Conservation (phyloP, 2,329 filamentous ascomycete genomes). For the Penicillium vulpinum region DNA sequence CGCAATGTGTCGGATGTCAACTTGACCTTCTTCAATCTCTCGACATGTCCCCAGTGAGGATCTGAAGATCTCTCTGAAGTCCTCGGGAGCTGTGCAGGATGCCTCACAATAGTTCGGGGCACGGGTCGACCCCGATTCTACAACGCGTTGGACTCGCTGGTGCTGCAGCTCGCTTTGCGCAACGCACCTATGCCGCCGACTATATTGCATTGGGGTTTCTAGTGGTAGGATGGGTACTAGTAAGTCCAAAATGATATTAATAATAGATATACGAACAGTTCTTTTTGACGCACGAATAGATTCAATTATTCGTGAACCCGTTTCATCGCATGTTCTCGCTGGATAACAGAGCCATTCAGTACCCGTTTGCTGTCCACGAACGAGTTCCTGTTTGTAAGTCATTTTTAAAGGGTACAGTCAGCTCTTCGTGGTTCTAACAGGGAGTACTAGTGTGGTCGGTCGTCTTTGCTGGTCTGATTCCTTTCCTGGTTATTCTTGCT, state of each 20-base stretch:
- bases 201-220: constrained; percentile 77
- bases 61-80: constrained; percentile 9
- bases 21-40: background rate
- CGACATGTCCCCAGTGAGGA: constrained; percentile 3
- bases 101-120: constrained; percentile 30
- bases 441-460: constrained; percentile 62
- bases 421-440: background rate
- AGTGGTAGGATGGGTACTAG: constrained; percentile 58
- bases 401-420: background rate
- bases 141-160: constrained; percentile 44
- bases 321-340: constrained; percentile 95
- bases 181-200: constrained; percentile 82
- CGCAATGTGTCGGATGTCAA: constrained; percentile 2
- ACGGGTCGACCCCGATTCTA: constrained; percentile 24
- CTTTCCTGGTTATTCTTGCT: constrained; percentile 64
- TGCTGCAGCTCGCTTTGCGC: constrained; percentile 54
- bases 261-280: too few relatives aligned
- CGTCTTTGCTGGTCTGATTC: constrained; percentile 73
- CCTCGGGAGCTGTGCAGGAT: constrained; percentile 18
- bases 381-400: constrained; percentile 73
- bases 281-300: constrained; percentile 40
- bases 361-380: constrained; percentile 80
- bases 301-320: constrained; percentile 70
- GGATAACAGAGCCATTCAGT: constrained; percentile 79
- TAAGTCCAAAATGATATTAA: constrained; percentile 16